Base-by-base conservation (phyloP, 768 basidiomycete genomes). In the Serendipita sp. region DNA sequence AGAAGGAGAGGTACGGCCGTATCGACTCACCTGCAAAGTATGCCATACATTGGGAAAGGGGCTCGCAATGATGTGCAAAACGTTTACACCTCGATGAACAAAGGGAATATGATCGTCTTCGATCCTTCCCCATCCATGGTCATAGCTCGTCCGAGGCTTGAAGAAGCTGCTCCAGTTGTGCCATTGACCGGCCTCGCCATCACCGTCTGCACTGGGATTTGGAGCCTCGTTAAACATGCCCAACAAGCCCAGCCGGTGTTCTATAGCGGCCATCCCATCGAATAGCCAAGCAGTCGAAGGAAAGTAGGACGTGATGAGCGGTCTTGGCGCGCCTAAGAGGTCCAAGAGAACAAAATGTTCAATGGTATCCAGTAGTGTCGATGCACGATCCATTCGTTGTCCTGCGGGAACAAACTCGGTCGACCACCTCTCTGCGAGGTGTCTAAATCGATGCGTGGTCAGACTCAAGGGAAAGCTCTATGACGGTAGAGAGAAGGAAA, bases 41-140 rank as follows among this genome's bases (percentile, higher is more conserved):
- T 97, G 93, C 94, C 93, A 97, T 16, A 95, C 91, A 1, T 43
- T 64, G 2, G 96, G 96, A 72, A 98, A 99, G 2, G 89, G 92
- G 51, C 82, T 81, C 2, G 94, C 74, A 62, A 98, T 98, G 50
- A 98, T 71, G 72, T 99, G 96, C 66, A 99, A 74, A 60, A 98
- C 75, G 65, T 82, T 88, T 16, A 98, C 92, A 1, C 96, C 96
- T 65, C 76, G 74, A 41, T 75, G 73, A 58, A 95, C 68, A 75
- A 99, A 98, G 24, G 96, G 96, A 43, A 91, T 72, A 68, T 99
- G 96, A 73, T 99, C 96, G 72, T 99, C 96, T 42, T 82, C 90
- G 65, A 95, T 84, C 67, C 83, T 80, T 2, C 82, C 83, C 20
- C 73, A 70, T 64, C 77, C 78, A 38, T 70, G 65, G 24, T 75